Base-by-base conservation (phyloP, 306 rosid genomes). In the Gillenia trifoliata region DNA sequence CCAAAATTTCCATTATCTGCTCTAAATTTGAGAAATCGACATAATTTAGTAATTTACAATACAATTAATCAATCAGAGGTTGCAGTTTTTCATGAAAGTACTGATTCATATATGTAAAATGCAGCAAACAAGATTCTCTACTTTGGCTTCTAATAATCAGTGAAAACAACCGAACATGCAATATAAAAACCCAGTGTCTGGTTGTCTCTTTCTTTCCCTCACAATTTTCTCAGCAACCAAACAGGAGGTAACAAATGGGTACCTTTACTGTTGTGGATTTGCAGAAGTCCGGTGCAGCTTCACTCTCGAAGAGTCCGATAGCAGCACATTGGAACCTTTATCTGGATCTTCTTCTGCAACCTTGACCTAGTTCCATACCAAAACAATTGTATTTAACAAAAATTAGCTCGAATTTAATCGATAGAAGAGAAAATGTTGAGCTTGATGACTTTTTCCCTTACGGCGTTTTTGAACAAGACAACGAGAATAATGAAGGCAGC, bases 221-320 rank as follows among this genome's bases (percentile, higher is more conserved):
- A 28, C 19, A 34, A 34, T 15, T 75, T 68, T 33, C 43, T 54
- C 50, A 26, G 50, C 70, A 77, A 19, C 19, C 43, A 79, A 74
- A 26, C 40, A 45, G 36, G 4, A 41, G 10, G 34, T 22, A 22
- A 52, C 52, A 30, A 26, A 61, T 8, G 70, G 72, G 68, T 82
- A 93, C 96, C 85, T 81, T 88, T 65, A 93, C 86, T 0, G 63
- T 85, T 68, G 72, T 78, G 74, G 84, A 65, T 49, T 34, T 23
- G 23, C 63, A 11, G 93, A 79, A 73, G 75, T 59, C 25, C 75
- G 67, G 17, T 68, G 87, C 62, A 77, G 78, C 85, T 82, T 88
- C 76, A n/a, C 76, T 56, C 7, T 77, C 73, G 89, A 86, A 78
- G 84, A 84, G n/a, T 85, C 83, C 3, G 92, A 82, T 71, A 88